A percentile compares a stretch with the other conserved stretches of the same genome.
Evolutionary conservation across 2,329 filamentous ascomycete species (phyloP).

Genomic region (Colletotrichum eleusines): DNA sequence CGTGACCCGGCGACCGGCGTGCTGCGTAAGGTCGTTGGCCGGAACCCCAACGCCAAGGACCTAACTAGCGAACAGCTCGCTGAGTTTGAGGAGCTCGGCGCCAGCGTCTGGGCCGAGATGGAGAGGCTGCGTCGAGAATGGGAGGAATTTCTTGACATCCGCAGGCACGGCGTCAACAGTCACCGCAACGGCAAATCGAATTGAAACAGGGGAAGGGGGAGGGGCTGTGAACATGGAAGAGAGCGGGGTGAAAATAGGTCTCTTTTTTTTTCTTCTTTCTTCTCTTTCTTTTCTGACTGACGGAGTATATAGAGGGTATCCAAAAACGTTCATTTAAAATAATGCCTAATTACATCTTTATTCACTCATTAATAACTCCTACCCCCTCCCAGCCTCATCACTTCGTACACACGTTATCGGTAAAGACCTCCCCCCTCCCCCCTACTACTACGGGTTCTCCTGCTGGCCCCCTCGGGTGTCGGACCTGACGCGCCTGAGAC

Average conservation of each 20-base stretch:
- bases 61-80: constrained; percentile 70
- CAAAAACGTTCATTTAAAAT: constrained; percentile 5
- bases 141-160: constrained; percentile 61
- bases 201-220: neutral
- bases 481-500: constrained; percentile 62
- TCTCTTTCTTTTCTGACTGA: neutral
- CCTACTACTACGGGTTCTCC: neutral
- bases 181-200: constrained; percentile 15
- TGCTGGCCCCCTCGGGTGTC: constrained; percentile 48
- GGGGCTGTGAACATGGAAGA: neutral
- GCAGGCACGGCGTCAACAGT: constrained; percentile 8
- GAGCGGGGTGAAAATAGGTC: neutral
- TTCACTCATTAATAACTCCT: neutral
- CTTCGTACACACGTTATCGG: neutral
- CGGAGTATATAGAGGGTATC: constrained; percentile 12
- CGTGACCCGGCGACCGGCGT: constrained; percentile 57
- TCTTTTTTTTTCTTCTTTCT: no score
- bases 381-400: neutral
- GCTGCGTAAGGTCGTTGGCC: constrained; percentile 65
- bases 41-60: constrained; percentile 69
- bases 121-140: constrained; percentile 76
- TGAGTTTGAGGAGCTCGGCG: constrained; percentile 73
- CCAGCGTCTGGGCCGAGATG: constrained; percentile 75
- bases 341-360: constrained; percentile 17
- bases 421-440: neutral